Percentiles rank a stretch among this genome's conserved stretches.
These are phyloP conservation scores for Limtongozyma cylindracea DNA, from an alignment of 805 yeast species.

Conservation along the genomic window DNA sequence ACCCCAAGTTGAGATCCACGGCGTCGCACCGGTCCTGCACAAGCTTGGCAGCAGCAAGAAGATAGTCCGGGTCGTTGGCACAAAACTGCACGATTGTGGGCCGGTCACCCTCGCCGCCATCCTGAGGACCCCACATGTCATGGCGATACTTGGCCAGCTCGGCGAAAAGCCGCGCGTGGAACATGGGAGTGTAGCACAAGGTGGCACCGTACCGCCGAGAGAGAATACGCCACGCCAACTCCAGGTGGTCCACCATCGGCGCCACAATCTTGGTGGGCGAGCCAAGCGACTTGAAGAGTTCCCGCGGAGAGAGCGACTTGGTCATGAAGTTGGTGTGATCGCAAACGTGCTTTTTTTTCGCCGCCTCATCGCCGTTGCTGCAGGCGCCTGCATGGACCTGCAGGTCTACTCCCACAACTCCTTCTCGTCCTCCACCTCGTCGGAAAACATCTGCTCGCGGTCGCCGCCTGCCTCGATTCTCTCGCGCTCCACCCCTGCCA, in stretches of 20 bases:
- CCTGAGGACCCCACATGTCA: slow-evolving; percentile 44
- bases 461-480: slow-evolving; percentile 81
- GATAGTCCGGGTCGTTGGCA: slow-evolving; percentile 79
- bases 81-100: slow-evolving; percentile 90
- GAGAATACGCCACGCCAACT: slow-evolving; percentile 80
- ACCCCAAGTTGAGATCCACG: slow-evolving; percentile 84
- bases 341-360: too few relatives aligned
- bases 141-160: slow-evolving; percentile 58
- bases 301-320: slow-evolving; percentile 26
- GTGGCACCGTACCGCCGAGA: slow-evolving; percentile 83
- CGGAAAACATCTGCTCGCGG: slow-evolving; percentile 61
- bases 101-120: slow-evolving; percentile 55
- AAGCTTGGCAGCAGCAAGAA: slow-evolving; percentile 55
- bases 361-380: too few relatives aligned
- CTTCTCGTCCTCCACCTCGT: slow-evolving; percentile 60
- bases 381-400: too few relatives aligned
- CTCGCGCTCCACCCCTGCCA: slow-evolving; percentile 73
- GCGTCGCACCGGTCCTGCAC: slow-evolving; percentile 84
- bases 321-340: too few relatives aligned
- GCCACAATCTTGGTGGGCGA: slow-evolving; percentile 73
- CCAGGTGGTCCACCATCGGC: slow-evolving; percentile 97
- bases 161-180: slow-evolving; percentile 78
- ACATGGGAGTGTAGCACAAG: slow-evolving; percentile 90
- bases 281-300: slow-evolving; percentile 43
- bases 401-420: too few relatives aligned